Evolutionary conservation across 148 eudicot species (phyloP).

Genomic region (Persicaria tinctoria): DNA sequence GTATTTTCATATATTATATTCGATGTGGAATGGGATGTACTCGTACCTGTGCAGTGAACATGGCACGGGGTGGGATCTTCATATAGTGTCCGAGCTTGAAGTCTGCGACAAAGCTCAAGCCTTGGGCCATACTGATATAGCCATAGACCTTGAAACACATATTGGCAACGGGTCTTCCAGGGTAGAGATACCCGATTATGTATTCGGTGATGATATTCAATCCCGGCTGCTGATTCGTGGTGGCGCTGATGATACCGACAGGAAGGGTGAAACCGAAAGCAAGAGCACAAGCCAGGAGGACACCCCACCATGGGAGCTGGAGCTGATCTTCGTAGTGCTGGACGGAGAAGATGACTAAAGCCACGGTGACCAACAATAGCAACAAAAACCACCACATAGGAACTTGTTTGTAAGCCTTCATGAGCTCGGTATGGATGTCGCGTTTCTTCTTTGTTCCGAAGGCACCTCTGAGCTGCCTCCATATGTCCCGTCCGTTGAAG

Average conservation of each 20-base stretch:
- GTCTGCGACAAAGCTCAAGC: constrained; percentile 43
- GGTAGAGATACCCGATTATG: constrained; percentile 57
- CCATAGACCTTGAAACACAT: constrained; percentile 86
- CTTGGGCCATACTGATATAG: constrained; percentile 82
- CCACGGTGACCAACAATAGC: constrained; percentile 36
- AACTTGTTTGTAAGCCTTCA: constrained; percentile 48
- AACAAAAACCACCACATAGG: constrained; percentile 69
- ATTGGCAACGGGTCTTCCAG: constrained; percentile 73
- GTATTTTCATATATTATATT: no score
- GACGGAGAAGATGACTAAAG: constrained; percentile 40
- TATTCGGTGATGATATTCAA: constrained; percentile 75
- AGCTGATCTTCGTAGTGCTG: constrained; percentile 39
- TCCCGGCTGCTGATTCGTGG: constrained; percentile 86
- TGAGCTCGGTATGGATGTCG: constrained; percentile 55
- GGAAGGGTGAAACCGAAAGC: constrained; percentile 69
- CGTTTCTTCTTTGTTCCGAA: constrained; percentile 28
- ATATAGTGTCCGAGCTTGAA: constrained; percentile 90
- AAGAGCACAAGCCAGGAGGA: constrained; percentile 48
- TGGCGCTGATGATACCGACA: constrained; percentile 60
- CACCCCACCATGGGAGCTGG: constrained; percentile 89
- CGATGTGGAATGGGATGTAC: no score
- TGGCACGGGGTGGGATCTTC: constrained; percentile 84
- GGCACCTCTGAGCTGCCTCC: constrained; percentile 38
- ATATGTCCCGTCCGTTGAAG: constrained; percentile 39
- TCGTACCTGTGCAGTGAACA: constrained; percentile 65